These are phyloP conservation scores for Saccharomycodes ludwigii DNA, from an alignment of 805 yeast species.

Conservation along the genomic window DNA sequence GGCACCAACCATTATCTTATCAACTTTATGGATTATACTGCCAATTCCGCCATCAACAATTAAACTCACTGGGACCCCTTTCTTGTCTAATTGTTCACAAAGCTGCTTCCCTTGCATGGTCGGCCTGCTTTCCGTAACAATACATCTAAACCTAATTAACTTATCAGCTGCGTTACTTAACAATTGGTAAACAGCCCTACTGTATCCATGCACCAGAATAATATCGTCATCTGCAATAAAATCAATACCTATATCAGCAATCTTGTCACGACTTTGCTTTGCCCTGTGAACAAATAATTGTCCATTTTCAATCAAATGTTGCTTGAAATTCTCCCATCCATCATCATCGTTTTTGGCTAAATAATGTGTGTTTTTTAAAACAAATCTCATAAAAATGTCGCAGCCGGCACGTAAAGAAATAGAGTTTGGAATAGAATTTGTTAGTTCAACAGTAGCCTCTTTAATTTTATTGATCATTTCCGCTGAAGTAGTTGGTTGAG, in stretches of 20 bases:
- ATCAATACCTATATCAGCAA: constrained; percentile 78
- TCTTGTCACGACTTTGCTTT: constrained; percentile 74
- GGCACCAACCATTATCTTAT: constrained; percentile 92
- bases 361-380: constrained; percentile 74
- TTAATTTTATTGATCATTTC: constrained; percentile 77
- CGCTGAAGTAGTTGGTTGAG: constrained; percentile 87
- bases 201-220: constrained; percentile 78
- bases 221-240: constrained; percentile 90
- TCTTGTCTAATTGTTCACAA: constrained; percentile 52
- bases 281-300: constrained; percentile 85
- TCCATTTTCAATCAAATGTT: constrained; percentile 86
- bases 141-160: constrained; percentile 73
- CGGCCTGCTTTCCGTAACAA: constrained; percentile 89
- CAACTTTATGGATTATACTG: constrained; percentile 77
- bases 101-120: constrained; percentile 60
- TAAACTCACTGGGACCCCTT: constrained; percentile 75
- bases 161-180: constrained; percentile 66
- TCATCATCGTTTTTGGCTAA: constrained; percentile 30
- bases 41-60: constrained; percentile 94
- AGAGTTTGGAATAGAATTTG: constrained; percentile 74
- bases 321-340: constrained; percentile 91
- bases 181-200: constrained; percentile 78
- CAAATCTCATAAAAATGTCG: constrained; percentile 90
- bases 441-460: constrained; percentile 62
- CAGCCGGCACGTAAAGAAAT: constrained; percentile 95